phyloP scores from a whole-genome alignment of 1,139 yeast species.

The Suhomyces bribrorum region DNA sequence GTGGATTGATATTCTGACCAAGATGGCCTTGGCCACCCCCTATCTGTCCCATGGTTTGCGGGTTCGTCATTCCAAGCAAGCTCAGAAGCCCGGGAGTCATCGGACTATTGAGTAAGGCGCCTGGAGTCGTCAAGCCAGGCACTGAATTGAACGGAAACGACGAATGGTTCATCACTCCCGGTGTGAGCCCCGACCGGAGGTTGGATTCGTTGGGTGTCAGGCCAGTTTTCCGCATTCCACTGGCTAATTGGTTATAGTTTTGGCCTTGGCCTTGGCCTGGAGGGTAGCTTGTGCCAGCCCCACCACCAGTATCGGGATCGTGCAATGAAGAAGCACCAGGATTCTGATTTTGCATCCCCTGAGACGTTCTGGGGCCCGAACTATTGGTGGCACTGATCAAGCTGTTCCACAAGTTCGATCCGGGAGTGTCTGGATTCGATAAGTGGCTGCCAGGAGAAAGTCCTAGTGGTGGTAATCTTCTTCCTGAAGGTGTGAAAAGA shows the following conservation, averaged over 20 bases:
- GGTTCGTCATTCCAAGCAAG: slow-evolving; percentile 24
- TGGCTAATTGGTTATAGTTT: slow-evolving; percentile 30
- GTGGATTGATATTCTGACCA: neutral
- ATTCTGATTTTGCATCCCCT: neutral
- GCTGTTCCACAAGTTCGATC: slow-evolving; percentile 49
- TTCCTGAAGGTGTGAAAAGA: slow-evolving; percentile 60
- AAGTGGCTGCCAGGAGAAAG: slow-evolving; percentile 39
- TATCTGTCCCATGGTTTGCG: neutral
- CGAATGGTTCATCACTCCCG: slow-evolving; percentile 30
- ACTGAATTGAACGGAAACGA: slow-evolving; percentile 23
- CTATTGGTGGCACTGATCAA: slow-evolving; percentile 38
- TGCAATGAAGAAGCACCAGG: neutral
- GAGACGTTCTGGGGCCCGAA: slow-evolving; percentile 10
- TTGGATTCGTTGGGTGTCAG: slow-evolving; percentile 71
- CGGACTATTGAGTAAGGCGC: slow-evolving; percentile 42
- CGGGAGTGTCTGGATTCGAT: slow-evolving; percentile 53
- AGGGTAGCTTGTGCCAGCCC: neutral
- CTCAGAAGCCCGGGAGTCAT: slow-evolving; percentile 43
- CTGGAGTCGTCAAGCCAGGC: slow-evolving; percentile 49
- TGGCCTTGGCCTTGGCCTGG: slow-evolving; percentile 1
- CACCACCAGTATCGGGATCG: slow-evolving; percentile 6
- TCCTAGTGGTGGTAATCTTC: slow-evolving; percentile 58
- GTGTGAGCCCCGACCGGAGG: slow-evolving; percentile 59
- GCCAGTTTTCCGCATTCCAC: slow-evolving; percentile 52
- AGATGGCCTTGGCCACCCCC: slow-evolving; percentile 1